phyloP scores from a whole-genome alignment of 176 grass and related monocot genomes.

The Pharus latifolius region DNA sequence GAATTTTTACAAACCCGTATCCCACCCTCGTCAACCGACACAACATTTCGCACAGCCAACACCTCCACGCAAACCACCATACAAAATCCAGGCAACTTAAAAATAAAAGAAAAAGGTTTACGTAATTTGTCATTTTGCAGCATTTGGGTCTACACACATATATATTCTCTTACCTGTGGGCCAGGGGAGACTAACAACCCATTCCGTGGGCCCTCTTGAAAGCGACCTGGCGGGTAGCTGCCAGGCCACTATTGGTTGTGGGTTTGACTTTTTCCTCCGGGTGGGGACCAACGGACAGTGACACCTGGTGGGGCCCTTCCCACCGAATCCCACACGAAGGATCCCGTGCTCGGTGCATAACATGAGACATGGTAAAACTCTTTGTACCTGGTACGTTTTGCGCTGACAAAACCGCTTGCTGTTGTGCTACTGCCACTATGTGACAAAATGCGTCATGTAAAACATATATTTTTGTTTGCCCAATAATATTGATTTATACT shows the following conservation, averaged over 20 bases:
- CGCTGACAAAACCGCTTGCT: too few species aligned
- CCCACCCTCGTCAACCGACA: slow-evolving; percentile 11
- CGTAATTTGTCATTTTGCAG: too few species aligned
- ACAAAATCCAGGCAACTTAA: not conserved
- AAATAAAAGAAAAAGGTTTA: not conserved
- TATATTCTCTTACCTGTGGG: not conserved
- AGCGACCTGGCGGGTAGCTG: slow-evolving; percentile 27
- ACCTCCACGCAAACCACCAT: not conserved
- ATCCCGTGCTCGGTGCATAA: slow-evolving; percentile 5
- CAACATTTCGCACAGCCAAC: slow-evolving; percentile 2
- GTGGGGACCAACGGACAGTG: not conserved
- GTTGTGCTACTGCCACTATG: too few species aligned
- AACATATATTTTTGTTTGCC: too few species aligned
- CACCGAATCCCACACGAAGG: slow-evolving; percentile 15
- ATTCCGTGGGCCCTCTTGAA: slow-evolving; percentile 1
- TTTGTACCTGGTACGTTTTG: too few species aligned
- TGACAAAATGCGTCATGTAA: too few species aligned
- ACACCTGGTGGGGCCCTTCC: not conserved
- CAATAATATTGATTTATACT: too few species aligned
- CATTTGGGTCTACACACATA: too few species aligned
- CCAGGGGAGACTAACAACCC: too few species aligned
- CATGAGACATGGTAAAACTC: not conserved
- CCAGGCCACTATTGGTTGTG: slow-evolving; percentile 8
- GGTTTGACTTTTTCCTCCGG: not conserved
- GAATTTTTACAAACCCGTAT: not conserved